Base-by-base conservation (phyloP, 805 yeast species). In the Myxozyma neglecta region DNA sequence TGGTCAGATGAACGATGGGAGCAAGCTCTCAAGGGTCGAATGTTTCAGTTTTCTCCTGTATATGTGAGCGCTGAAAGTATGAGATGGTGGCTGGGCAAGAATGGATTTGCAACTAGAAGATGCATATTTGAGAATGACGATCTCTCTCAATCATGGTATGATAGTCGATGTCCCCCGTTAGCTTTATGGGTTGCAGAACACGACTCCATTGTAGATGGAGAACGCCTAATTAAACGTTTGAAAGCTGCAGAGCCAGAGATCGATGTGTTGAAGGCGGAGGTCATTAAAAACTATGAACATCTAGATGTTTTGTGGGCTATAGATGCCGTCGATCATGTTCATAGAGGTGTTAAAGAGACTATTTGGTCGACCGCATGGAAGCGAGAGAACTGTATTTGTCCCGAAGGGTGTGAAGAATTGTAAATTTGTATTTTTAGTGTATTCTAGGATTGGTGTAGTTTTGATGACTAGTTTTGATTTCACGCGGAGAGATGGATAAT, bases 291-390 rank as follows among this genome's bases (percentile, higher is more conserved):
- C 9, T 93, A 93, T 72, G 84, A 91, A 16, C 99, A 93, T 74
- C 76, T 93, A 56, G 99, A 93, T 74, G 96, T 91, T 0, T 77
- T 92, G 13, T 93, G 99, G 99, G 93, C 97, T 0, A 85, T 82
- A 69, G 92, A 89, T 70, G 85, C 86, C 1, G 78, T 83, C 34
- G 84, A 83, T 3, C 80, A 79, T 48, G 82, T 93, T 20, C 97
- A 96, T 0, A 74, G 54, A 49, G 80, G 78, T 1, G 55, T 77
- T 60, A 65, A 64, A 18, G 64, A 69, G 36, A 71, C 70, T 44
- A 70, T 76, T 35, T 69, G 71, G 70, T 36, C 50, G 18, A 67
- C 69, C 3, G 69, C 67, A 2, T 57, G 50, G 48, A 51, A 46
- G 11, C 54, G 64, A 16, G 59, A 56, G 44, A 36, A 49, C 5